phyloP scores from a whole-genome alignment of 306 rosid genomes.

The Cicer cuneatum region DNA sequence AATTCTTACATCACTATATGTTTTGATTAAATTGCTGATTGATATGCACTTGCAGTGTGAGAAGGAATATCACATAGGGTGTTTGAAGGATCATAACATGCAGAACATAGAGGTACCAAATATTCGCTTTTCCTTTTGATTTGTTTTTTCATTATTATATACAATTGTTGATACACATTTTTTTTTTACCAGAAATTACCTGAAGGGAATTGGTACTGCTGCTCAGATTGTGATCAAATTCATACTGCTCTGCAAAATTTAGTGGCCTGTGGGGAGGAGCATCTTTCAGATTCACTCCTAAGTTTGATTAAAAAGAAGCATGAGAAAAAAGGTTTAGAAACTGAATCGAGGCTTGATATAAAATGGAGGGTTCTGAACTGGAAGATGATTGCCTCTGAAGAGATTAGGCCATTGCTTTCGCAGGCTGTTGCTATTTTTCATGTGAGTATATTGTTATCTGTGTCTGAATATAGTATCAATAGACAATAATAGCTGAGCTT shows the following conservation, averaged over 20 bases:
- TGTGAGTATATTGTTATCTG: constrained; percentile 51
- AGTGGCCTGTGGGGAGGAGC: constrained; percentile 58
- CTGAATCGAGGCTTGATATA: constrained; percentile 49
- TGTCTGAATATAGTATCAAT: background rate
- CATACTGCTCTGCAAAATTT: constrained; percentile 55
- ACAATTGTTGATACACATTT: constrained; percentile 3
- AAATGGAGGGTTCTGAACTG: constrained; percentile 82
- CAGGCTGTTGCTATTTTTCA: constrained; percentile 68
- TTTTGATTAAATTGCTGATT: constrained; percentile 22
- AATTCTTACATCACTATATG: background rate
- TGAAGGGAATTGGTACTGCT: constrained; percentile 77
- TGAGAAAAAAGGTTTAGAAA: constrained; percentile 47
- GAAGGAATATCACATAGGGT: constrained; percentile 79
- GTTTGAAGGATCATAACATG: constrained; percentile 71
- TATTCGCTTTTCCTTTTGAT: background rate
- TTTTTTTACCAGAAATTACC: constrained; percentile 71
- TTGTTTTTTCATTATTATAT: background rate
- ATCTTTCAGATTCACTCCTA: constrained; percentile 58
- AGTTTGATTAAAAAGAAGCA: constrained; percentile 57
- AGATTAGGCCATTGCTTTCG: constrained; percentile 60
- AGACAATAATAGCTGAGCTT: background rate
- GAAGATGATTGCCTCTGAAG: constrained; percentile 53
- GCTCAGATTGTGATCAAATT: constrained; percentile 55
- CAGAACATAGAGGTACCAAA: constrained; percentile 61
- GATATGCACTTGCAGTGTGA: constrained; percentile 64